phyloP scores from a whole-genome alignment of 169 alveolate genomes.

The Eimeria acervulina region DNA sequence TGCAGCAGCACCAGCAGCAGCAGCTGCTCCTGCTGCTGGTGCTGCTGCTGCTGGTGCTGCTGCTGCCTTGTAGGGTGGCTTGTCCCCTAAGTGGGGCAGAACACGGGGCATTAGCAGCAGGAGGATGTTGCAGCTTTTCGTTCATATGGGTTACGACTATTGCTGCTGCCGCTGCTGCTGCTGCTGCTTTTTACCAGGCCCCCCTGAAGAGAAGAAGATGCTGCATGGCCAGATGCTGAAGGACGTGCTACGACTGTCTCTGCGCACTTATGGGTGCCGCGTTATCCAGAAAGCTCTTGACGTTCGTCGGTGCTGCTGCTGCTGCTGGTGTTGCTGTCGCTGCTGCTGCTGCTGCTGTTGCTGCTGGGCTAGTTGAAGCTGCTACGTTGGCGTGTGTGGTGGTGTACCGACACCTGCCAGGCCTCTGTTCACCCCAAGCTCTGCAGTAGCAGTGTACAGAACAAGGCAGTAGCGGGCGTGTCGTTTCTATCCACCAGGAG shows the following conservation, averaged over 20 bases:
- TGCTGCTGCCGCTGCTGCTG: neutral
- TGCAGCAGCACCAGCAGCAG: neutral
- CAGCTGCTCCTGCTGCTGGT: too few relatives aligned
- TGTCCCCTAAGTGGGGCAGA: neutral
- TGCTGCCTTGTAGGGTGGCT: neutral
- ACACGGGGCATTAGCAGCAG: too few relatives aligned
- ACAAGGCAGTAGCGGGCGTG: too few relatives aligned
- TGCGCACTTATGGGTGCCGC: slow-evolving; percentile 87
- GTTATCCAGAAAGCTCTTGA: slow-evolving; percentile 84
- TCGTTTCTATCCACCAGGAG: too few relatives aligned
- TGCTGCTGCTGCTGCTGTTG: neutral
- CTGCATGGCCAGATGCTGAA: slow-evolving; percentile 86
- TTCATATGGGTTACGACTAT: too few relatives aligned
- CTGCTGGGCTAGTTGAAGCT: too few relatives aligned
- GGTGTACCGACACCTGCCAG: too few relatives aligned
- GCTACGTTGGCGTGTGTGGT: too few relatives aligned
- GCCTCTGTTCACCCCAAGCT: too few relatives aligned
- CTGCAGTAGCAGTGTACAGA: neutral
- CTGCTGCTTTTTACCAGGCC: slow-evolving; percentile 63
- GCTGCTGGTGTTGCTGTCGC: slow-evolving; percentile 11
- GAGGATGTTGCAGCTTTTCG: neutral
- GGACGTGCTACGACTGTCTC: slow-evolving; percentile 84
- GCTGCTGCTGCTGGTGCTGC: too few relatives aligned
- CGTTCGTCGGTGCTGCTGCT: slow-evolving; percentile 48
- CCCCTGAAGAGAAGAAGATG: slow-evolving; percentile 82